A percentile compares a stretch with the other conserved stretches of the same genome.
These are phyloP conservation scores for Starmerella cellae DNA, from an alignment of 805 yeast species.

Conservation along the genomic window DNA sequence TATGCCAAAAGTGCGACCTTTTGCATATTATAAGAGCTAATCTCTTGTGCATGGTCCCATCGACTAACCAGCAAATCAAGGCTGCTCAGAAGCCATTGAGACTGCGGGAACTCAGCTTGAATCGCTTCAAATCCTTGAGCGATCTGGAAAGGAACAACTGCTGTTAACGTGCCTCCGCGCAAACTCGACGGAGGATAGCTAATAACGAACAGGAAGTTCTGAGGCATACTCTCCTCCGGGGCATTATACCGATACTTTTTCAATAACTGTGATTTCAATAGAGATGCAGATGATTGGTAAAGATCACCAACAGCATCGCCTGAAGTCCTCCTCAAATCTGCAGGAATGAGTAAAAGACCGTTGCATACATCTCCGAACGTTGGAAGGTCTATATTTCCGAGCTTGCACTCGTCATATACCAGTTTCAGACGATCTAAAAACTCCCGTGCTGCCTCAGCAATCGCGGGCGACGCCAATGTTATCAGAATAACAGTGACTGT, in stretches of 20 bases:
- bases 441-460: constrained; percentile 5
- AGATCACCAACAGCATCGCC: constrained; percentile 22
- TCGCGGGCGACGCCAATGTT: constrained; percentile 13
- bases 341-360: constrained; percentile 17
- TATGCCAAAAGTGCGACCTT: constrained; percentile 25
- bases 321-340: constrained; percentile 17
- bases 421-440: constrained; percentile 23
- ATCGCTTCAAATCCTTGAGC: constrained; percentile 21
- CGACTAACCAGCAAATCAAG: constrained; percentile 20
- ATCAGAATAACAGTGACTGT: constrained; percentile 22
- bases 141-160: constrained; percentile 19
- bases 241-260: not conserved
- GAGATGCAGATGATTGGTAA: constrained; percentile 17
- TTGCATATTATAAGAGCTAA: constrained; percentile 23
- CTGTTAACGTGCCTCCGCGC: constrained; percentile 13
- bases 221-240: not conserved
- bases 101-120: constrained; percentile 12
- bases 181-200: constrained; percentile 14
- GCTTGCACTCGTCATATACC: constrained; percentile 27
- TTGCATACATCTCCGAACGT: constrained; percentile 17
- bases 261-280: constrained; percentile 15
- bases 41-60: constrained; percentile 22
- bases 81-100: constrained; percentile 17
- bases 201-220: constrained; percentile 6
- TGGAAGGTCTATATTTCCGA: constrained; percentile 25